Evolutionary conservation across 1,284 basidiomycete species (phyloP), one percentile per base, ranked within the genome.

Genomic region (Ustilago curta): DNA sequence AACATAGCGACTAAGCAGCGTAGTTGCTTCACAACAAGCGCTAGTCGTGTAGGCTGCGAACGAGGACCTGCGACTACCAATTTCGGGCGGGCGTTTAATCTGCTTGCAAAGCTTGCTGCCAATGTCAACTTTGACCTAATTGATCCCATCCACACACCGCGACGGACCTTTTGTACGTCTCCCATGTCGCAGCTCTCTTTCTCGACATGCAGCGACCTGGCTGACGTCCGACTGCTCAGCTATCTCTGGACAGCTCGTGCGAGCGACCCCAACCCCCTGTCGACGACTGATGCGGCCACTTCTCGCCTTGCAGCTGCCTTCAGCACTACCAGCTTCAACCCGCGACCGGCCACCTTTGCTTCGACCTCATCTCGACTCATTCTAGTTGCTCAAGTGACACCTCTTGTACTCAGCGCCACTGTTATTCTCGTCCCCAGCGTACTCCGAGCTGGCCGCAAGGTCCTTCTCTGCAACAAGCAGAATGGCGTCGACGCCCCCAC

Each of bases 171-270:
- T 21, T 19, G 16, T 16, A 43, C 37, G 35, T 31, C 35, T 45
- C 40, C 21, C 21, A 59, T 66, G 57, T 25, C 39, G 32, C 11
- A 29, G 37, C 4, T n/a, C 16, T 8, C 16, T 39, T 16, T 42
- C 18, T 53, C 51, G 8, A 27, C 45, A 19, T 27, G 40, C 12
- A 45, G 8, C 42, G 19, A 31, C 27, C 23, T 50, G 39, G 63
- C 51, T 21, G 63, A 66, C 19, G 37, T 40, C 40, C 45, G 51
- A 18, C 47, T 66, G n/a, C 6, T 55, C 16, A 50, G 23, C 56
- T 53, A 44, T 8, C 31, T 66, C 2, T 59, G 63, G 57, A 18
- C 27, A 2, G 35, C 35, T 27, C 44, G 37, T 9, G 31, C 18
- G 3, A 23, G 21, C 12, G 14, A 14, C 8, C n/a, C 29, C 12